Conservation (phyloP, 257 asterid genomes). For the Anisodus tanguticus region DNA sequence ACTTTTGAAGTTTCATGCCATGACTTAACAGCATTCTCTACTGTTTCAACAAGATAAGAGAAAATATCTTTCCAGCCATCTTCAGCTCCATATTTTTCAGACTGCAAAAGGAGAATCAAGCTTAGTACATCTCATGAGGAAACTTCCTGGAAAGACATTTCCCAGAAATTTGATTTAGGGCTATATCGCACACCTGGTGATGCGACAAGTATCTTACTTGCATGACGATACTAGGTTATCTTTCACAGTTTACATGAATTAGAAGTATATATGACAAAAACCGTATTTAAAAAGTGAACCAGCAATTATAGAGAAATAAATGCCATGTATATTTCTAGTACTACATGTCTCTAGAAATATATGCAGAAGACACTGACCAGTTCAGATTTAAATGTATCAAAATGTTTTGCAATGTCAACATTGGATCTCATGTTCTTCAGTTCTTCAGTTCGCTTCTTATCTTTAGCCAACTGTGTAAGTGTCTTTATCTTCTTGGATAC, state of each 20-base stretch:
- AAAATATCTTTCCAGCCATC: slow-evolving; percentile 58
- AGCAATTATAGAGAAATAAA: neutral
- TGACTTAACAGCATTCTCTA: slow-evolving; percentile 82
- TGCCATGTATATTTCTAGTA: too few species aligned
- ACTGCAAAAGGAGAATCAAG: slow-evolving; percentile 49
- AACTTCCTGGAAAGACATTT: slow-evolving; percentile 14
- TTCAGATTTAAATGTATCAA: slow-evolving; percentile 73
- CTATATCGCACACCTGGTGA: neutral
- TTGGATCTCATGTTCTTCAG: slow-evolving; percentile 75
- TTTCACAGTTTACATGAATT: neutral
- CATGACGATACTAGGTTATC: neutral
- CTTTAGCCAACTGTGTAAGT: slow-evolving; percentile 75
- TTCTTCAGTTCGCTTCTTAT: slow-evolving; percentile 79
- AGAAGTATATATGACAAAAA: neutral
- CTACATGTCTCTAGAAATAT: neutral
- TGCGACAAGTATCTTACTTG: slow-evolving; percentile 8
- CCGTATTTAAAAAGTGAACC: neutral
- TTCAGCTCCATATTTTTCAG: slow-evolving; percentile 62
- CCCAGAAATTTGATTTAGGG: slow-evolving; percentile 1
- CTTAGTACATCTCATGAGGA: slow-evolving; percentile 29
- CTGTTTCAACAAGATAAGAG: slow-evolving; percentile 80
- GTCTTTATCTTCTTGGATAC: slow-evolving; percentile 83
- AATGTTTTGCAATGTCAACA: slow-evolving; percentile 77
- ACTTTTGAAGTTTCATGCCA: slow-evolving; percentile 88
- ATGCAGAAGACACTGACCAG: slow-evolving; percentile 55